Conservation (phyloP, 768 basidiomycete genomes). For the Boletus rubroflammeus region DNA sequence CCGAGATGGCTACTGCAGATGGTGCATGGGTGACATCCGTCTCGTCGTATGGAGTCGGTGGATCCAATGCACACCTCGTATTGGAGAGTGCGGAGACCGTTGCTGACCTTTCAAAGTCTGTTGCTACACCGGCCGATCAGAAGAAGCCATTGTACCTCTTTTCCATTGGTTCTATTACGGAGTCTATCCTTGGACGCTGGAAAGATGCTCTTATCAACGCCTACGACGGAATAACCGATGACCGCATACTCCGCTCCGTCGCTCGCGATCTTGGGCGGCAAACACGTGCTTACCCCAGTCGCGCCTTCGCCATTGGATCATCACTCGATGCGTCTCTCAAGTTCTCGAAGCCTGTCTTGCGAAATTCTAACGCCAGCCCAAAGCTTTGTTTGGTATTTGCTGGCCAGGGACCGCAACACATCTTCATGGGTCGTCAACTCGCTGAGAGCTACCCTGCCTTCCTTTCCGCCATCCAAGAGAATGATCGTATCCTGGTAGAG, state of each 20-base stretch:
- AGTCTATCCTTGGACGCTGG: conserved; percentile 24
- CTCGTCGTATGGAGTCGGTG: conserved; percentile 34
- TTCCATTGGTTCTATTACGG: conserved; percentile 28
- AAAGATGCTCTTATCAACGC: conserved; percentile 16
- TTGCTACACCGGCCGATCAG: not conserved
- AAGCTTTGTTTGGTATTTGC: conserved; percentile 35
- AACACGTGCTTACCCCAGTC: conserved; percentile 29
- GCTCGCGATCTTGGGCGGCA: conserved; percentile 29
- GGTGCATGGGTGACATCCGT: conserved; percentile 32
- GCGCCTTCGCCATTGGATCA: conserved; percentile 25
- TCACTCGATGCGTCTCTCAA: conserved; percentile 21
- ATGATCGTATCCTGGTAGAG: conserved; percentile 31
- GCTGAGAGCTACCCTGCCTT: conserved; percentile 31
- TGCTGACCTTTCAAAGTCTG: conserved; percentile 9
- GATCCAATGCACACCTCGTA: conserved; percentile 34
- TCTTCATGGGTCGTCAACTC: conserved; percentile 36
- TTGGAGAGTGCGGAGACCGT: conserved; percentile 26
- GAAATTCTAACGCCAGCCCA: conserved; percentile 20
- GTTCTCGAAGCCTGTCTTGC: conserved; percentile 29
- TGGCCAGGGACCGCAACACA: conserved; percentile 36
- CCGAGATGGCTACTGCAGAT: conserved; percentile 27
- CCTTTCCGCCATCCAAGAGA: conserved; percentile 28
- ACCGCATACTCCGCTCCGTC: conserved; percentile 24
- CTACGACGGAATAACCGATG: conserved; percentile 19
- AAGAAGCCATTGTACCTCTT: conserved; percentile 25